Evolutionary conservation across 1,139 yeast genomes (phyloP).

Genomic region (Geotrichum restrictum): DNA sequence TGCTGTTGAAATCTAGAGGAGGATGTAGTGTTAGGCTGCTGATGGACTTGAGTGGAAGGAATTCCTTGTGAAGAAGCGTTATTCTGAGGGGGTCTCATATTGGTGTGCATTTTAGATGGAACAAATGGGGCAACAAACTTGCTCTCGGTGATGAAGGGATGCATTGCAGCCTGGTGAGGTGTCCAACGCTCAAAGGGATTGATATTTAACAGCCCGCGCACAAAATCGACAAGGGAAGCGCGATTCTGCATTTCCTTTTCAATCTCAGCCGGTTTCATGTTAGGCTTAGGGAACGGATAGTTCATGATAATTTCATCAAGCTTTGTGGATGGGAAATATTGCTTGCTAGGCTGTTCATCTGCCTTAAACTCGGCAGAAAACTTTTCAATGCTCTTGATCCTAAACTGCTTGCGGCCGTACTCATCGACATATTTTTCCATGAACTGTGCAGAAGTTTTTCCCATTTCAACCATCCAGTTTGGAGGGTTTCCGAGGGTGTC

Average conservation of each 20-base stretch:
- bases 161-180: conserved; percentile 90
- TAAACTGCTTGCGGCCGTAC: conserved; percentile 42
- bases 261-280: conserved; percentile 57
- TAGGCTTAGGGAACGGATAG: conserved; percentile 68
- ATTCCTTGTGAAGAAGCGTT: conserved; percentile 2
- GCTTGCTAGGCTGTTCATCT: conserved; percentile 78
- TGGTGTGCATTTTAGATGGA: conserved; percentile 33
- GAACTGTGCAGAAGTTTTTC: conserved; percentile 73
- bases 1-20: not conserved
- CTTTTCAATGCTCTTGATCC: conserved; percentile 55
- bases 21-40: conserved; percentile 1
- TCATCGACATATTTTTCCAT: conserved; percentile 47
- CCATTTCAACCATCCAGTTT: conserved; percentile 94
- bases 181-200: conserved; percentile 95
- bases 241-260: conserved; percentile 66
- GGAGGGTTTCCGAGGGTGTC: conserved; percentile 88
- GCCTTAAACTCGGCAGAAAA: conserved; percentile 53
- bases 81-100: conserved; percentile 28
- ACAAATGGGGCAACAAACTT: conserved; percentile 38
- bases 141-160: conserved; percentile 70
- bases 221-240: conserved; percentile 67
- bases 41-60: conserved; percentile 11
- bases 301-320: conserved; percentile 72
- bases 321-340: conserved; percentile 70
- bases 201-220: conserved; percentile 69